Evolutionary conservation across 176 grass and related monocot species (phyloP).

Genomic region (Ampelocalamus luodianensis): DNA sequence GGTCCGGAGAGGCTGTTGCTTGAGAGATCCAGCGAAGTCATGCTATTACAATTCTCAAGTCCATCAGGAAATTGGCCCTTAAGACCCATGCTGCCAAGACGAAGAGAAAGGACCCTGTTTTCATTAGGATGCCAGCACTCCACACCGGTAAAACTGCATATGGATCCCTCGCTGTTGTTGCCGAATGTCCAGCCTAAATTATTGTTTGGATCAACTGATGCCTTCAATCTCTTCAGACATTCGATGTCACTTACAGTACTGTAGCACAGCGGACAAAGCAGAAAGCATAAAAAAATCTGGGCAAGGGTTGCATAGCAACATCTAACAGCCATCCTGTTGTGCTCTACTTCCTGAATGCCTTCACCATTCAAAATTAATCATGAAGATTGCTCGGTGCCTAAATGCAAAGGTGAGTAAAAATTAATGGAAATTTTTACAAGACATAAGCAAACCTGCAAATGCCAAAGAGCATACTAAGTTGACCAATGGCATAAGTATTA

Average conservation of each 20-base stretch:
- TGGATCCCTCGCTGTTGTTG: slow-evolving; percentile 65
- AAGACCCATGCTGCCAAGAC: slow-evolving; percentile 80
- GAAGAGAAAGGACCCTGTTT: slow-evolving; percentile 74
- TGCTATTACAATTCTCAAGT: slow-evolving; percentile 85
- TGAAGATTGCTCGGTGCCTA: not conserved
- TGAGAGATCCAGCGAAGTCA: slow-evolving; percentile 85
- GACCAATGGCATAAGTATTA: not conserved
- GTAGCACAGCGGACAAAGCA: slow-evolving; percentile 40
- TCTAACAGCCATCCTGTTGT: slow-evolving; percentile 34
- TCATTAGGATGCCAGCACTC: slow-evolving; percentile 97
- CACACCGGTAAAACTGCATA: slow-evolving; percentile 80
- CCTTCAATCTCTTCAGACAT: slow-evolving; percentile 61
- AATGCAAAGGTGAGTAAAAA: not conserved
- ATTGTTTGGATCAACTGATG: slow-evolving; percentile 60
- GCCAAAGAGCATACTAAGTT: not conserved
- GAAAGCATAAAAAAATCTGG: slow-evolving; percentile 32
- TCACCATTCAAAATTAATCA: slow-evolving; percentile 18
- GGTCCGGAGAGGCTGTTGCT: slow-evolving; percentile 75
- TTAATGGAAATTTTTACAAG: slow-evolving; percentile 12
- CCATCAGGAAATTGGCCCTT: slow-evolving; percentile 73
- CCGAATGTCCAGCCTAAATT: slow-evolving; percentile 65
- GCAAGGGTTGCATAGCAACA: not conserved
- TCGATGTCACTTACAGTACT: slow-evolving; percentile 54
- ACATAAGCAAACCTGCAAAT: slow-evolving; percentile 9
- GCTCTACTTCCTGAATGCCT: slow-evolving; percentile 2